Evolutionary conservation across 306 rosid genomes (phyloP).

Genomic region (Myrica gale): DNA sequence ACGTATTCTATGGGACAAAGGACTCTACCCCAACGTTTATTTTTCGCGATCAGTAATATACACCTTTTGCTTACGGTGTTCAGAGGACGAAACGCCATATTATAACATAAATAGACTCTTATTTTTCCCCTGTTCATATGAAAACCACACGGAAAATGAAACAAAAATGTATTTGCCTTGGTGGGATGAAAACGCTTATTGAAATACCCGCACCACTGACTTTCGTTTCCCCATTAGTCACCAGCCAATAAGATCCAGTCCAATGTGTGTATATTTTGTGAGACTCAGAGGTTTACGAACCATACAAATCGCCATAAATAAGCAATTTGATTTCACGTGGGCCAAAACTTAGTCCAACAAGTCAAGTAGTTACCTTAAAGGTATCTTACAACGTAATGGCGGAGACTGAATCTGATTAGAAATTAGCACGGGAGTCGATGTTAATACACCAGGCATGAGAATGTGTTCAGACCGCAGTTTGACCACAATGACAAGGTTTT

Average conservation of each 20-base stretch:
- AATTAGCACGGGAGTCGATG: not conserved
- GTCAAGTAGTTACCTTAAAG: not conserved
- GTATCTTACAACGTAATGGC: not conserved
- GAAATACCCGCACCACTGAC: too few relatives aligned
- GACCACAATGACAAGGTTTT: not conserved
- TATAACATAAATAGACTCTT: too few relatives aligned
- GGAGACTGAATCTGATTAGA: not conserved
- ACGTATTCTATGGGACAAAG: too few relatives aligned
- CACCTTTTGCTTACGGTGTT: too few relatives aligned
- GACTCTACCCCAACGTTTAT: too few relatives aligned
- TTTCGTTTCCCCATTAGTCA: too few relatives aligned
- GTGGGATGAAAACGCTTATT: not conserved
- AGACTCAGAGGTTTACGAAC: not conserved
- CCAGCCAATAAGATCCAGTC: not conserved
- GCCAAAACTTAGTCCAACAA: slow-evolving; percentile 1
- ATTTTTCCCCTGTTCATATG: too few relatives aligned
- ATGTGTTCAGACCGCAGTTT: not conserved
- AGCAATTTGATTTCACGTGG: not conserved
- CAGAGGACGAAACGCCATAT: too few relatives aligned
- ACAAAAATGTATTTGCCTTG: too few relatives aligned
- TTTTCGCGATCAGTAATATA: too few relatives aligned
- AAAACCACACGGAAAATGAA: too few relatives aligned
- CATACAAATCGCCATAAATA: not conserved
- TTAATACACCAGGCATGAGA: not conserved
- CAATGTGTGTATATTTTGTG: not conserved